Evolutionary conservation across 2,329 filamentous ascomycete genomes (phyloP), one percentile per base, ranked within the genome.

Genomic region (Calonectria hawksworthii): DNA sequence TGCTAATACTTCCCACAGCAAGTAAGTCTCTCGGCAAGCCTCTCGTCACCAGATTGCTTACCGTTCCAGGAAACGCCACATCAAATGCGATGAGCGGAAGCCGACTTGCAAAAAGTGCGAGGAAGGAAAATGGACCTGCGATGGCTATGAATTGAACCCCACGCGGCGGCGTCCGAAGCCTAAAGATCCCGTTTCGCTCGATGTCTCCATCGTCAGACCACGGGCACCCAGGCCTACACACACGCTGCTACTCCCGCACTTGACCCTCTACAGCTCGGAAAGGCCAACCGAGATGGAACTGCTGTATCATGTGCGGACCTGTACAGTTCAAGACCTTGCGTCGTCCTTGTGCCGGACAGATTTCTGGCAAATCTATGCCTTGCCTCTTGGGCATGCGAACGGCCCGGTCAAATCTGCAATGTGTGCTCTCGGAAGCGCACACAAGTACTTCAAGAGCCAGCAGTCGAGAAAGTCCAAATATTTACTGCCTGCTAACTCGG

Each of bases 401-500:
- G 68, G 41, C 8, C 68, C 68, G 3, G 47, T 71, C 21, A 71
- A 71, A 38, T 64, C 54, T 23, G 68, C 68, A 8, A 30, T 71
- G 2, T 71, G 68, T 11, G 68, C 68, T 3, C 68, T 71, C 5
- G 68, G 68, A n/a, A 63, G 68, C 14, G 59, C 61, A 1, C 70
- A 72, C 21, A 73, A 54, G 30, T 36, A 65, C 28, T 71, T 78
- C 41, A 82, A 54, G 28, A 16, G 36, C 3, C 68, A 18, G 50
- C 28, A 56, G 21, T 38, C 23, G 5, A 30, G 6, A 28, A 32
- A 21, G 2, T 36, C 34, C 5, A 34, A 54, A 34, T 23, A 28
- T 3, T 2, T 63, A 10, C 34, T 16, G n/a, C 38, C 10, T 26
- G 3, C 36, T 11, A n/a, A 52, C 30, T 4, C 13, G 23, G 28